Base-by-base conservation (phyloP, 257 asterid species). In the Petunia secreta region DNA sequence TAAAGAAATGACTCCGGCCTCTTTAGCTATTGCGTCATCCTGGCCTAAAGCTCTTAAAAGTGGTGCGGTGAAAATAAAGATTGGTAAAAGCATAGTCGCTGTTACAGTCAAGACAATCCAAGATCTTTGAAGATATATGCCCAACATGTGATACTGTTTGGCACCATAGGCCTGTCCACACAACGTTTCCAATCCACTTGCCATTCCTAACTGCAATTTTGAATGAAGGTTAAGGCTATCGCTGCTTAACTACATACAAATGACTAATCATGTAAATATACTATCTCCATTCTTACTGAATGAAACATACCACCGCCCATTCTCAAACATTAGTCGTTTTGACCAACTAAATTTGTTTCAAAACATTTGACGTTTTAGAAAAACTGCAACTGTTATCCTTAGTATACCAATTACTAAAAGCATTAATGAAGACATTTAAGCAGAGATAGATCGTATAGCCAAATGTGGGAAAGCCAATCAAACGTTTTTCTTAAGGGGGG, bases 111-210 rank as follows among this genome's bases (percentile, higher is more conserved):
- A 79, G 78, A 91, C 82, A 36, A 93, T 74, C 98, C 98, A 93
- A 25, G 98, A 90, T 82, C 94, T 80, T 84, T 93, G 98, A 16
- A 93, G 92, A 81, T 91, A 87, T n/a, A 93, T 59, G 5, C 97
- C 98, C 13, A 93, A 91, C 97, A 93, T 91, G 86, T 89, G 91
- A 34, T 90, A 86, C 36, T 93, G 97, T 62, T 54, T 86, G 39
- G 93, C 98, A 6, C 98, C 97, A 48, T 87, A 93, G 16, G 98
- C 92, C 81, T 93, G 98, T 44, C 98, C 97, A 48, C 95, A 90
- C 0, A 91, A 84, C 2, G 97, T 93, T 83, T 93, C 95, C 71
- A 89, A 78, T 73, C 95, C 98, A 75, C 92, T 93, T 0, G 98
- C 94, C 86, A 84, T 86, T 7, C 98, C 98, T 60, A 91, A 78